phyloP scores from a whole-genome alignment of 306 rosid species.

The Adenanthera pavonina region DNA sequence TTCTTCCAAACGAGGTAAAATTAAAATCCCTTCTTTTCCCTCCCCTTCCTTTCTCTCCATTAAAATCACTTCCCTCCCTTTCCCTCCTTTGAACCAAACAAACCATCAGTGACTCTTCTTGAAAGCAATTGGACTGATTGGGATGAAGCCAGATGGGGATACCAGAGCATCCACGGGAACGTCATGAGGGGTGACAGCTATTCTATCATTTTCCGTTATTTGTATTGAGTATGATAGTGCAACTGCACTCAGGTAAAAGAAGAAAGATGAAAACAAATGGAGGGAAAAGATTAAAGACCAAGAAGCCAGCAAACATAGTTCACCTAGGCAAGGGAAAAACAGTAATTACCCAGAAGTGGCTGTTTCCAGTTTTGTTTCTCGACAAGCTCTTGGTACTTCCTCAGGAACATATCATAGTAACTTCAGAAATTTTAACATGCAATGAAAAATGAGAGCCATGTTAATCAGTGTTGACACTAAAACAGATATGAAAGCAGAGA shows the following conservation, averaged over 20 bases:
- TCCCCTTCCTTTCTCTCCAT: too few species aligned
- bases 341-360: constrained; percentile 68
- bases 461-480: neutral
- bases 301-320: neutral
- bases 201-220: constrained; percentile 58
- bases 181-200: constrained; percentile 59
- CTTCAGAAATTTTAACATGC: constrained; percentile 36
- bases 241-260: constrained; percentile 49
- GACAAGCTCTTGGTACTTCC: constrained; percentile 70
- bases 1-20: too few species aligned
- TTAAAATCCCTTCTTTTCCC: too few species aligned
- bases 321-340: neutral
- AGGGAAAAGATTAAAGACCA: neutral
- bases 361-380: constrained; percentile 63
- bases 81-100: too few species aligned
- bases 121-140: constrained; percentile 57
- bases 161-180: constrained; percentile 67
- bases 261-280: constrained; percentile 2
- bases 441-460: neutral
- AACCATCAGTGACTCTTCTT: constrained; percentile 51
- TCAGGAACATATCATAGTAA: constrained; percentile 71
- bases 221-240: constrained; percentile 69
- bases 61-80: too few species aligned
- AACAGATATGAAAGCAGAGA: neutral
- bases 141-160: constrained; percentile 61